A percentile compares a stretch with the other conserved stretches of the same genome.
Evolutionary conservation across 23 red algal genomes (phyloP).

Genomic region (Gracilariopsis chorda): DNA sequence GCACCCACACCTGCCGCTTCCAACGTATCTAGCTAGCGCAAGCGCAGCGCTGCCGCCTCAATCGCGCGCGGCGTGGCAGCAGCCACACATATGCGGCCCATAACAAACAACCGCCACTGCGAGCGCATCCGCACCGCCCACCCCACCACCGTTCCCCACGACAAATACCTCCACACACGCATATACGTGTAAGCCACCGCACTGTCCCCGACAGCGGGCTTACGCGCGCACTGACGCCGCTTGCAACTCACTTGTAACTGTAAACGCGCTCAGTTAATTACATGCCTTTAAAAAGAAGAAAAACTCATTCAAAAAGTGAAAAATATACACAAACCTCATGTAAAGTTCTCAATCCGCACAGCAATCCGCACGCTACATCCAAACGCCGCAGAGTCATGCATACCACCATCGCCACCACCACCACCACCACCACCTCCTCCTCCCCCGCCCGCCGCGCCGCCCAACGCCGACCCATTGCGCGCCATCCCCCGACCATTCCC

Average conservation of each 20-base stretch:
- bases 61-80: no score
- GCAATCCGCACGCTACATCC: slow-evolving; percentile 61
- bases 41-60: no score
- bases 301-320: neutral
- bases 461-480: slow-evolving; percentile 8
- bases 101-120: no score
- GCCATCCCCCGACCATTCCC: slow-evolving; percentile 1
- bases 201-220: neutral
- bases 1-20: no score
- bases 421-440: neutral
- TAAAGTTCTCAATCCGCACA: slow-evolving; percentile 65
- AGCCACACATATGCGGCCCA: no score
- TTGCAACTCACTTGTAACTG: neutral
- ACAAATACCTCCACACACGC: no score
- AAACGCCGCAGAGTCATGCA: slow-evolving; percentile 20
- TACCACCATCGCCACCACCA: neutral
- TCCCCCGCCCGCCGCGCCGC: neutral
- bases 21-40: no score
- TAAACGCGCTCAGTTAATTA: neutral
- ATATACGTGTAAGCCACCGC: neutral
- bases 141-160: neutral
- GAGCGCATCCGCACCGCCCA: no score
- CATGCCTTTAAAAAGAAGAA: neutral
- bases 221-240: neutral
- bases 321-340: neutral